Evolutionary conservation across 2,329 filamentous ascomycete genomes (phyloP), one percentile per base, ranked within the genome.

Genomic region (Hymenoscyphus infarciens): DNA sequence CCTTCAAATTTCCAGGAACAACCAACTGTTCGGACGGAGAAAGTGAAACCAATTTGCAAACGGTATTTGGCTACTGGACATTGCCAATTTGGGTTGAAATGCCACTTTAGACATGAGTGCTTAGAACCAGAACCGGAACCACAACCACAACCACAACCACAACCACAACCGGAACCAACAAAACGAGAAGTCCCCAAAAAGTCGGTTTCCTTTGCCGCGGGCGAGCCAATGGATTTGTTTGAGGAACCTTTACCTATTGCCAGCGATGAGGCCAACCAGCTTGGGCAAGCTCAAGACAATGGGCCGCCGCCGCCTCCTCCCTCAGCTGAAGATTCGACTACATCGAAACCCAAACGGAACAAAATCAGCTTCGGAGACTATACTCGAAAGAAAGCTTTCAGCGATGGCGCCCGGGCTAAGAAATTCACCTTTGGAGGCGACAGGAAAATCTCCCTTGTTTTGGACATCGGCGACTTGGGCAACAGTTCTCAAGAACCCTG

Each of bases 371-470:
- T 64, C 22, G 61, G 61, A 8, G 66, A 67, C n/a, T 68, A 68
- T 56, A 52, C 53, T 13, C 62, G 35, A 5, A 61, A 65, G 22
- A 62, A 64, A 54, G 54, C 56, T 1, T 62, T 63, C 19, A 33
- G 15, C 15, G 31, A 54, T 13, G 61, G 61, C 53, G 29, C 27
- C 6, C 45, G 58, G 57, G 61, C 57, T 7, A 73, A 73, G 61
- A 54, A 67, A 16, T 61, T 71, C 13, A 52, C 52, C 16, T 69
- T 73, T 67, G 71, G 70, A 8, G 35, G 69, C 6, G 35, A 8
- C 11, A 61, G 67, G 25, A 63, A 59, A 15, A 56, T 58, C 39
- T 42, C 61, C 15, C 8, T 67, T 27, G 16, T 61, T 3, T 42
- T 72, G 31, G 65, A 70, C 35, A 68, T 70, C 60, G 68, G 64